A percentile compares a stretch with the other conserved stretches of the same genome.
phyloP scores from a whole-genome alignment of 352 stramenopile species.

The Pythium sukuiense region DNA sequence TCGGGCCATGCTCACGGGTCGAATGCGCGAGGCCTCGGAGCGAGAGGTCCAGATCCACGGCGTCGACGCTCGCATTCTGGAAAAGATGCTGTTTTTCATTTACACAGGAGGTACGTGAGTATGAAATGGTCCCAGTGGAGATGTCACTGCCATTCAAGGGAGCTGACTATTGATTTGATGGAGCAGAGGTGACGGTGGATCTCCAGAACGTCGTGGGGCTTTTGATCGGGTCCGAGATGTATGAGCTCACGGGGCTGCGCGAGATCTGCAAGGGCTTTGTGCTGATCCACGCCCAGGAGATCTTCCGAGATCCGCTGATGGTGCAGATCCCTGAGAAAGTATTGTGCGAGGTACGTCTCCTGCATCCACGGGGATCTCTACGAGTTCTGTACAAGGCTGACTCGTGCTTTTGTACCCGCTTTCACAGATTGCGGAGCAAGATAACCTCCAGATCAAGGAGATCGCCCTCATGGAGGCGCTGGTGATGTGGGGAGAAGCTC shows the following conservation, averaged over 20 bases:
- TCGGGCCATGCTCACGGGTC: constrained; percentile 79
- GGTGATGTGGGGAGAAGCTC: constrained; percentile 76
- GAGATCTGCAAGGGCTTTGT: constrained; percentile 86
- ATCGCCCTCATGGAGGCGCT: constrained; percentile 76
- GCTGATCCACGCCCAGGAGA: constrained; percentile 76
- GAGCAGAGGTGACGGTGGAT: constrained; percentile 64
- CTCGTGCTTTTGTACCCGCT: too few species aligned
- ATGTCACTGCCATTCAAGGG: neutral
- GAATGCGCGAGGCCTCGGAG: constrained; percentile 72
- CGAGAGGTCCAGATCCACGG: constrained; percentile 73
- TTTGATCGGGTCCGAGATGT: constrained; percentile 83
- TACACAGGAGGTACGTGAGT: constrained; percentile 64
- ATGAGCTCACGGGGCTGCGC: constrained; percentile 70
- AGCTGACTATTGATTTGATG: neutral
- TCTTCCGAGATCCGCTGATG: constrained; percentile 75
- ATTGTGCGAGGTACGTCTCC: constrained; percentile 52
- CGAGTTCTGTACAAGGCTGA: too few species aligned
- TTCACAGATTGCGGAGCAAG: constrained; percentile 60
- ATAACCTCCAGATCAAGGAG: constrained; percentile 87
- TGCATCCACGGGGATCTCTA: too few species aligned
- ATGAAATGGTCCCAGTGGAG: neutral
- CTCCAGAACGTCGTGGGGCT: constrained; percentile 72
- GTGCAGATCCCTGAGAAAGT: constrained; percentile 83
- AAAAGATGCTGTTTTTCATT: constrained; percentile 86
- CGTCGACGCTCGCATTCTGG: constrained; percentile 56